A percentile compares a stretch with the other conserved stretches of the same genome.
phyloP scores from a whole-genome alignment of 371 early-diverging fungal species.

The Mortierella sp. region DNA sequence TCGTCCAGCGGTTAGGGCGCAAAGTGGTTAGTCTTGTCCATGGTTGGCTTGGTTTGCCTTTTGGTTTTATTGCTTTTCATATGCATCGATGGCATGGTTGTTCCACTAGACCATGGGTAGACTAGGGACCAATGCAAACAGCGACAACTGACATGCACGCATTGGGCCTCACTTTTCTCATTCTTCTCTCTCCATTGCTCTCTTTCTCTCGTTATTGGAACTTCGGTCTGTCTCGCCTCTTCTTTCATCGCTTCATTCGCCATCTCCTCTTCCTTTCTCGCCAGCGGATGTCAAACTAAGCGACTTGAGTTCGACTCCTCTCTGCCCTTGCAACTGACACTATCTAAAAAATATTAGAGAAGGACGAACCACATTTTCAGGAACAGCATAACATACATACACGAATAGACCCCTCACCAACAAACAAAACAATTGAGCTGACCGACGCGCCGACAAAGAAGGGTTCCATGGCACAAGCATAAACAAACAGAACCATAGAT shows the following conservation, averaged over 20 bases:
- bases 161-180: neutral
- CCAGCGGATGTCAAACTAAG: neutral
- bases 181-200: neutral
- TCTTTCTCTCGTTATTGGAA: neutral
- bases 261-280: neutral
- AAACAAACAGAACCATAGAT: neutral
- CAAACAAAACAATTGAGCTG: neutral
- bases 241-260: neutral
- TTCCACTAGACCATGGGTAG: neutral
- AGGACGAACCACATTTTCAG: constrained; percentile 10
- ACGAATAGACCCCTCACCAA: neutral
- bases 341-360: neutral
- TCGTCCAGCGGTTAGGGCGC: neutral
- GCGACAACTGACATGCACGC: neutral
- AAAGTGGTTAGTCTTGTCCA: neutral
- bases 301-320: neutral
- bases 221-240: neutral
- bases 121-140: constrained; percentile 6
- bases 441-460: too few relatives aligned
- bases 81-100: neutral
- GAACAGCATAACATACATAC: neutral
- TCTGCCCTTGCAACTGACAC: neutral
- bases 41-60: neutral
- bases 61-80: constrained; percentile 5
- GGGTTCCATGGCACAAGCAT: neutral